Evolutionary conservation across 2,329 filamentous ascomycete genomes (phyloP).

Genomic region (Sporothrix mexicana): DNA sequence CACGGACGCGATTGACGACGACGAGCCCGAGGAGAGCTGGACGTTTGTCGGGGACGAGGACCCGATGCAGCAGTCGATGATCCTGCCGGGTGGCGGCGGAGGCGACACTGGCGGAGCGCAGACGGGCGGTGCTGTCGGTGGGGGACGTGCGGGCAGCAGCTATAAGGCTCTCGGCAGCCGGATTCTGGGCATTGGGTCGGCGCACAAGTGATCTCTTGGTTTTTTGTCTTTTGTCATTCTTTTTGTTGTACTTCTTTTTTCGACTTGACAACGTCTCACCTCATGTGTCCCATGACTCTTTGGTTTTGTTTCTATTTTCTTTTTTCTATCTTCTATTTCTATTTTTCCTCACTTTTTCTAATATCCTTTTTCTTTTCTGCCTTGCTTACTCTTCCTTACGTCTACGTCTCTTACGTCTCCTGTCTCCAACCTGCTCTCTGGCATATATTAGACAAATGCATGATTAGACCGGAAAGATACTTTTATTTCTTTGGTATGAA

Average conservation of each 20-base stretch:
- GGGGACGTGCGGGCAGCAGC: not conserved
- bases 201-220: not conserved
- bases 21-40: slow-evolving; percentile 83
- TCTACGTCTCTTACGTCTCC: not conserved
- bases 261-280: not conserved
- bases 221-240: not conserved
- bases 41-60: slow-evolving; percentile 73
- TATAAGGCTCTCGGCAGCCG: slow-evolving; percentile 32
- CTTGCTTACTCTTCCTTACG: not conserved
- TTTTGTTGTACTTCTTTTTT: not conserved
- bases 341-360: not conserved
- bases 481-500: slow-evolving; percentile 5
- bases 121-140: not conserved
- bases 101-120: not conserved
- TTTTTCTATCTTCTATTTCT: too few relatives aligned
- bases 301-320: not conserved
- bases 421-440: not conserved
- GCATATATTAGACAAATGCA: slow-evolving; percentile 22
- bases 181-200: slow-evolving; percentile 23
- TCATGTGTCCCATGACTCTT: not conserved
- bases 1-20: slow-evolving; percentile 54
- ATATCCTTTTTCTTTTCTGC: not conserved
- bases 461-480: not conserved
- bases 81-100: slow-evolving; percentile 20
- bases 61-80: slow-evolving; percentile 35